phyloP scores from a whole-genome alignment of 306 rosid genomes.

The Senna tora region DNA sequence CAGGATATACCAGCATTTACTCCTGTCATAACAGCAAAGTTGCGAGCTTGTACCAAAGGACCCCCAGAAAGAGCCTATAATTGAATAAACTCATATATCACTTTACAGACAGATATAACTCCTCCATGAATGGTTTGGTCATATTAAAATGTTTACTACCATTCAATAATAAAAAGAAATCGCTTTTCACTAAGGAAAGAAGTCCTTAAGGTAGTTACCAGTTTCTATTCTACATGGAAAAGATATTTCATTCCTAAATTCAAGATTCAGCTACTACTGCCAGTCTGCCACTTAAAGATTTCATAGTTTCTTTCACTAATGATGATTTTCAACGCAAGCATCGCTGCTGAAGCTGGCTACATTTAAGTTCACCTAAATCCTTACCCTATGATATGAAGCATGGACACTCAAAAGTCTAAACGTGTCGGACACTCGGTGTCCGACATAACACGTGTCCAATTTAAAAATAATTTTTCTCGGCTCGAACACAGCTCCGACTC shows the following conservation, averaged over 20 bases:
- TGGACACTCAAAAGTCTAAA: too few species aligned
- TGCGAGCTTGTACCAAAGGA: slow-evolving; percentile 87
- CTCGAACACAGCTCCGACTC: too few species aligned
- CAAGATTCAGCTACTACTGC: neutral
- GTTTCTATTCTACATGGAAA: neutral
- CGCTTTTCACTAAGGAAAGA: neutral
- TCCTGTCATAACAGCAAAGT: slow-evolving; percentile 98
- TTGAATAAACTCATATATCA: slow-evolving; percentile 15
- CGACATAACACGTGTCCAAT: too few species aligned
- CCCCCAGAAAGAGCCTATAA: slow-evolving; percentile 91
- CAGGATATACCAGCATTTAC: slow-evolving; percentile 93
- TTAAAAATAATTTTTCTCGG: too few species aligned
- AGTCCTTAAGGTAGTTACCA: neutral
- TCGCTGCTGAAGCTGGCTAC: neutral
- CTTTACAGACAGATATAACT: neutral
- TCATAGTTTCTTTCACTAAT: neutral
- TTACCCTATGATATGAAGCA: too few species aligned
- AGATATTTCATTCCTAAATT: neutral
- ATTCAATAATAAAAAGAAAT: neutral
- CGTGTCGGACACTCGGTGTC: too few species aligned
- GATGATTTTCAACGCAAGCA: neutral
- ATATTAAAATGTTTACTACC: neutral
- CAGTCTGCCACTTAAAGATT: neutral
- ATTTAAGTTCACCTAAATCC: neutral
- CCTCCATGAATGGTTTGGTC: neutral